Evolutionary conservation across 805 yeast genomes (phyloP).

Genomic region (Grigorovia jiainica): DNA sequence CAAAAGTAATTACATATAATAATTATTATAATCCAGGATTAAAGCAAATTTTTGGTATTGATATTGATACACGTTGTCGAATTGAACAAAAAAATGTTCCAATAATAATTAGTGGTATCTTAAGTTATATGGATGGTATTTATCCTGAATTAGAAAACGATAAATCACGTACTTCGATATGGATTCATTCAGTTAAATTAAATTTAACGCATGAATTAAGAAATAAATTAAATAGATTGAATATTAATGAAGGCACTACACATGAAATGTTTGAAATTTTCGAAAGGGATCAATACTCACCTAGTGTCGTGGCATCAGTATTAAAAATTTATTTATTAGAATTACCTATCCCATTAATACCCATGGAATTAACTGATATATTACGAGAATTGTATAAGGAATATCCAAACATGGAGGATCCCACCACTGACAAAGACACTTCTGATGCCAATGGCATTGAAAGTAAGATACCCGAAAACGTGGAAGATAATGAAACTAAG

Average conservation of each 20-base stretch:
- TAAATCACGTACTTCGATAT: constrained; percentile 52
- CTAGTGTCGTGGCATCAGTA: constrained; percentile 56
- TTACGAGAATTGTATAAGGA: constrained; percentile 56
- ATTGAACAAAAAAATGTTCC: constrained; percentile 71
- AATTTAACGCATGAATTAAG: constrained; percentile 54
- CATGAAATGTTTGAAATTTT: constrained; percentile 25
- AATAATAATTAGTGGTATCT: constrained; percentile 47
- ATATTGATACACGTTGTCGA: constrained; percentile 58
- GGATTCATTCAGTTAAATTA: constrained; percentile 61
- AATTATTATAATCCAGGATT: constrained; percentile 66
- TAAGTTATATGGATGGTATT: constrained; percentile 55
- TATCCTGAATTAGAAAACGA: constrained; percentile 67
- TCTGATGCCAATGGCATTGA: constrained; percentile 1
- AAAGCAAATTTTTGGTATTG: constrained; percentile 71
- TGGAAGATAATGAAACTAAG: constrained; percentile 16
- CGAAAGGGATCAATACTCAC: constrained; percentile 31
- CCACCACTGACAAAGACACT: constrained; percentile 12
- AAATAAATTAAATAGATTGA: constrained; percentile 35
- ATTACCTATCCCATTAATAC: constrained; percentile 67
- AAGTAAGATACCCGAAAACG: constrained; percentile 13
- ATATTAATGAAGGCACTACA: constrained; percentile 16
- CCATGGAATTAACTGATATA: constrained; percentile 54
- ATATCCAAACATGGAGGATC: constrained; percentile 27
- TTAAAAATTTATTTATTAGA: constrained; percentile 69
- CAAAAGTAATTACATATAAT: constrained; percentile 65